Base-by-base conservation (phyloP, 2,329 filamentous ascomycete genomes). In the Fusarium mangiferae region DNA sequence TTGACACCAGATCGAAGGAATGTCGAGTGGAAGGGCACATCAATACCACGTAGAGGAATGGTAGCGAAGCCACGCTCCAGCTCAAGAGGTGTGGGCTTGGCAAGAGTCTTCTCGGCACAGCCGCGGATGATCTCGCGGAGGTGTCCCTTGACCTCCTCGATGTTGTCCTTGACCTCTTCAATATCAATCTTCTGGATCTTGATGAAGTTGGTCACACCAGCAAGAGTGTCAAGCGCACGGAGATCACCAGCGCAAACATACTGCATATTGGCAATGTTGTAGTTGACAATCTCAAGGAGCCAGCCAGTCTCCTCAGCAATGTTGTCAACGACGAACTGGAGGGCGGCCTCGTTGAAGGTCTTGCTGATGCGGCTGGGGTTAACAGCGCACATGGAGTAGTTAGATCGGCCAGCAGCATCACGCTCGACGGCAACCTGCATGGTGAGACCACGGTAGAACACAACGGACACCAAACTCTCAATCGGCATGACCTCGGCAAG, bases 401-500 rank as follows among this genome's bases (percentile, higher is more conserved):
- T 98, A 77, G 95, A 98, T 64, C 96, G 93, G 42, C 96, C 96
- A 74, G 90, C 87, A 67, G 92, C 95, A 82, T 99, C 96, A 82
- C 96, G 95, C 87, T 98, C 96, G 74, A 99, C 96, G 30, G 96
- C 96, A 54, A 99, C 96, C 85, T 99, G 96, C 96, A 99, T 99
- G 28, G 96, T 99, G 80, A 99, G 87, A 80, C 96, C 96, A 83
- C 96, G 95, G 87, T 99, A 99, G 89, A 99, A 99, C 62, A 99
- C 97, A 52, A 99, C 96, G 0, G 96, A 98, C 5, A 99, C 96
- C 83, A 99, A 88, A 77, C 93, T 96, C 87, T 99, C 96, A 80
- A 99, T 99, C n/a, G 97, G 96, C 94, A 99, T 98, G 81, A 99
- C 96, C 80, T 99, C 96, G 17, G 97, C 96, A 70, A 99, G 89